Evolutionary conservation across 371 early-diverging fungal species (phyloP).

Genomic region (Zopfochytrium polystomum): DNA sequence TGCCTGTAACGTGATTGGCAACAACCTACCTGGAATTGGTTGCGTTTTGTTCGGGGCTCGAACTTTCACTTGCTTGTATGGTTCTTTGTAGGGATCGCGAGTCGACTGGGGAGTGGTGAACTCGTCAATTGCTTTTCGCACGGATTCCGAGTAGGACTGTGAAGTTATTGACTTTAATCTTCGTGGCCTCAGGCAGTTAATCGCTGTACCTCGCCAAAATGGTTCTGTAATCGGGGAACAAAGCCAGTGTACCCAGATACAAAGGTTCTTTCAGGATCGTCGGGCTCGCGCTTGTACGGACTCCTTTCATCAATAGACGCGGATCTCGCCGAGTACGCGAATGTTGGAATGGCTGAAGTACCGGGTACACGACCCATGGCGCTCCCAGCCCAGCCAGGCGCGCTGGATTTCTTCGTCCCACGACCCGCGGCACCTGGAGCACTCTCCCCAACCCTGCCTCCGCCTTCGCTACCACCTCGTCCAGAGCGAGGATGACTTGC

Average conservation of each 20-base stretch:
- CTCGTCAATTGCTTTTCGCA: constrained; percentile 50
- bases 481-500: constrained; percentile 6
- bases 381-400: no score
- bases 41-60: constrained; percentile 23
- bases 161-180: no score
- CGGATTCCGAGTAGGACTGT: constrained; percentile 46
- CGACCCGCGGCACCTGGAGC: no score
- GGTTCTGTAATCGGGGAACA: constrained; percentile 50
- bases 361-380: no score
- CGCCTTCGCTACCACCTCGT: background rate
- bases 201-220: constrained; percentile 52
- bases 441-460: background rate
- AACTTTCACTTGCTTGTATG: constrained; percentile 18
- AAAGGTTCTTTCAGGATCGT: constrained; percentile 48
- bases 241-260: constrained; percentile 53
- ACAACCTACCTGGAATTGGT: constrained; percentile 32
- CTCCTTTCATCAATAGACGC: constrained; percentile 38
- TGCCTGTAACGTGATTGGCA: background rate
- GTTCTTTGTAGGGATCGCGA: constrained; percentile 30
- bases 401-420: constrained; percentile 18
- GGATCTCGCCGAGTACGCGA: constrained; percentile 28
- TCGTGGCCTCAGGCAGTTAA: no score
- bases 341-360: constrained; percentile 29
- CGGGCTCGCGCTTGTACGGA: constrained; percentile 45
- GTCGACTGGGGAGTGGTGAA: constrained; percentile 37